Evolutionary conservation across 805 yeast species (phyloP), one percentile per base, ranked within the genome.

Genomic region (Jamesozyma hellenica): DNA sequence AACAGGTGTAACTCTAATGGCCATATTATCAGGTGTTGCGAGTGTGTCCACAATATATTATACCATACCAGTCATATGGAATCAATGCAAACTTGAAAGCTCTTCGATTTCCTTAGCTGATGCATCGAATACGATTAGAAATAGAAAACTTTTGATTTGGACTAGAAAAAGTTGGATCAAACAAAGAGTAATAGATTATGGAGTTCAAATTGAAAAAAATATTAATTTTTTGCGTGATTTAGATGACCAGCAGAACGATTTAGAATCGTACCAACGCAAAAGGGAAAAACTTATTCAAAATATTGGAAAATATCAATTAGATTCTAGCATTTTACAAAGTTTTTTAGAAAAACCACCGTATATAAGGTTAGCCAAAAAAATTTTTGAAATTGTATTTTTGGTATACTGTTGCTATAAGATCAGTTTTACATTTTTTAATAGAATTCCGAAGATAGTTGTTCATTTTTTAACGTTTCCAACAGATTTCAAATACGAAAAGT

Each of bases 381-480:
- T 39, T 13, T 51, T 54, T 40, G 53, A 55, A 16, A 27, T 50
- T 28, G 38, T 42, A 2, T 52, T 66, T 34, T 44, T 64, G 4
- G 35, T 63, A 6, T 66, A 65, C 34, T 66, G 70, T 51, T 21
- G 57, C 6, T 61, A 64, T 40, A 66, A 63, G 47, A 44, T 65
- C 3, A 29, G 50, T 3, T 59, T 59, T 34, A 65, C 66, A 1
- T 51, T 56, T 17, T 25, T 50, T 1, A 44, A 52, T 3, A 56
- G 52, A 35, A 29, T 61, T 0, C 60, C 66, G 1, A 48, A 51
- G 18, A 42, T 57, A 4, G 39, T 51, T 4, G 21, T 32, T 3
- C 56, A 51, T 36, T 36, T 47, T 9, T 16, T 47, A 2, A 32
- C 39, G 15, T 32, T 40, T 39, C 55, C 60, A 12, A 23, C 35